Evolutionary conservation across 2,329 filamentous ascomycete genomes (phyloP), one percentile per base, ranked within the genome.

Genomic region (Pestalotiopsis sp.): DNA sequence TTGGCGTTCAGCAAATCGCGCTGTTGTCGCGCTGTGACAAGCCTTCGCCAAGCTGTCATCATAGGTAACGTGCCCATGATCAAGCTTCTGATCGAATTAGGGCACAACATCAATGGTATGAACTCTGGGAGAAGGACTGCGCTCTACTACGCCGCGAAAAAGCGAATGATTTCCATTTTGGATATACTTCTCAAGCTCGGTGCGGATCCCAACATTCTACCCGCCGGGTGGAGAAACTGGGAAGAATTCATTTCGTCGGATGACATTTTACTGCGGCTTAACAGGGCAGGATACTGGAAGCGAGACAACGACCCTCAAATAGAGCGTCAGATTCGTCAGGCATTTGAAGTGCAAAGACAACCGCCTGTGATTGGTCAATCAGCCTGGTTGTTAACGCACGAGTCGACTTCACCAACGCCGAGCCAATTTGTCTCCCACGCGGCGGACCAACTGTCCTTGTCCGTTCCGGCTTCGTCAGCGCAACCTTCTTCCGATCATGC

Each of bases 1-100:
- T 71, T 75, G 68, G 73, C 73, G 35, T 74, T 75, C 64, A 57
- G 66, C 70, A 75, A 75, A 66, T 75, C 73, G 65, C 73, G 73
- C 68, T 75, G 73, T 70, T 75, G 73, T 67, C 60, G 72, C 66
- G 72, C 73, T 9, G 71, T 72, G 67, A 74, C 73, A 70, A 63
- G 67, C 24, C 44, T 74, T 40, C 73, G 73, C 14, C 70, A 72
- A 61, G 73, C 73, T 72, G 73, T 73, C 64, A 64, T 52, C 63
- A 70, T 10, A 3, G 52, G 52, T 11, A 56, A 24, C 52, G n/a
- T 22, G 2, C 52, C 52, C 11, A 24, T 56, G 60, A 69, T 70
- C 62, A 72, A 73, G 67, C 67, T 75, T 30, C 66, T 76, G 5
- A 56, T 75, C 35, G 70, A 69, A 65, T 68, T 70, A 58, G 73